phyloP scores from a whole-genome alignment of 352 stramenopile species.

The Thalassiosira allenii region DNA sequence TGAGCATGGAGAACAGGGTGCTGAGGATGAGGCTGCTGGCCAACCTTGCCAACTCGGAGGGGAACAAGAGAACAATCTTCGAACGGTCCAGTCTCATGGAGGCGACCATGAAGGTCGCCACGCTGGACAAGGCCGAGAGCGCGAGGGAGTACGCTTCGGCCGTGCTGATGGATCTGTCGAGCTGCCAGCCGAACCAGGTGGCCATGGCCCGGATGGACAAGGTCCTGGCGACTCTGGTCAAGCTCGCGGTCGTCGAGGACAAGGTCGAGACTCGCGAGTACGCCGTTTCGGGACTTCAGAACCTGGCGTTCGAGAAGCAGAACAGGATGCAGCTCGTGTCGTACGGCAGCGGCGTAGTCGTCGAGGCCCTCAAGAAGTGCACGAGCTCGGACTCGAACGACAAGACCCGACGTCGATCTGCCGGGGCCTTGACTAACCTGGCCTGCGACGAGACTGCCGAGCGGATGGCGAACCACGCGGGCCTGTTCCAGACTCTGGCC shows the following conservation, averaged over 20 bases:
- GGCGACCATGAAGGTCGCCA: slow-evolving; percentile 69
- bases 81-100: slow-evolving; percentile 64
- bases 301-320: slow-evolving; percentile 81
- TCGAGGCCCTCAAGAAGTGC: slow-evolving; percentile 81
- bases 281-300: slow-evolving; percentile 81
- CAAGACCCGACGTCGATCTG: slow-evolving; percentile 73
- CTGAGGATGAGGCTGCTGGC: slow-evolving; percentile 73
- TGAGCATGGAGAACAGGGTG: slow-evolving; percentile 68
- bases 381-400: slow-evolving; percentile 64
- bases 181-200: slow-evolving; percentile 71
- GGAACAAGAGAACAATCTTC: slow-evolving; percentile 76
- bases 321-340: slow-evolving; percentile 68
- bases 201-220: slow-evolving; percentile 77
- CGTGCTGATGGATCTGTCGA: slow-evolving; percentile 82
- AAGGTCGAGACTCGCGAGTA: slow-evolving; percentile 71
- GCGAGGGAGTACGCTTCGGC: slow-evolving; percentile 73
- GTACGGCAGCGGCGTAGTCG: slow-evolving; percentile 75
- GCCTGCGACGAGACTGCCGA: slow-evolving; percentile 80
- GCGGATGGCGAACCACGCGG: slow-evolving; percentile 74
- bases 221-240: slow-evolving; percentile 78
- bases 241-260: slow-evolving; percentile 77
- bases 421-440: slow-evolving; percentile 82
- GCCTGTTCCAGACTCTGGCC: slow-evolving; percentile 70
- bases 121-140: slow-evolving; percentile 69
- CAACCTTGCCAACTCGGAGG: slow-evolving; percentile 80